These are phyloP conservation scores for Raphanus raphanistrum DNA, from an alignment of 345 rosid genomes.

Conservation along the genomic window DNA sequence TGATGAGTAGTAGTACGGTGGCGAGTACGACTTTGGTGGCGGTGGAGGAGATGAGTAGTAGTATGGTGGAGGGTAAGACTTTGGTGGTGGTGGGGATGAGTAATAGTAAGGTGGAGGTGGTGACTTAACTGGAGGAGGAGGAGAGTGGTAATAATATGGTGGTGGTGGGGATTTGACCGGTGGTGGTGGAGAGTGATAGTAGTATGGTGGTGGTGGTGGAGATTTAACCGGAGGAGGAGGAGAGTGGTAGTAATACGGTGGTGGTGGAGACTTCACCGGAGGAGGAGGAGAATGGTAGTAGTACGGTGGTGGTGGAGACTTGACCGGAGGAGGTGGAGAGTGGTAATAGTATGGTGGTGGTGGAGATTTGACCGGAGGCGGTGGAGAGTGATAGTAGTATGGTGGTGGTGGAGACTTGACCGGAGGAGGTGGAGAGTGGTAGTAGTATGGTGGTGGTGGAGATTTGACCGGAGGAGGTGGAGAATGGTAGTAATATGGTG, in stretches of 20 bases:
- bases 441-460: not conserved
- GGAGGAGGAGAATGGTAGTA: not conserved
- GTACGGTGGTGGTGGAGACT: not conserved
- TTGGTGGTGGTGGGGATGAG: conserved; percentile 43
- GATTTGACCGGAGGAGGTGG: not conserved
- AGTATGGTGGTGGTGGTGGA: conserved; percentile 44
- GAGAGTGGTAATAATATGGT: conserved; percentile 27
- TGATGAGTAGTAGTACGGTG: conserved; percentile 53
- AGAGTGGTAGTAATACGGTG: not conserved
- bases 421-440: not conserved
- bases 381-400: not conserved
- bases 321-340: not conserved
- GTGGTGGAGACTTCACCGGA: not conserved
- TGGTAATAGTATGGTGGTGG: not conserved
- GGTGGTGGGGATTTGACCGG: not conserved
- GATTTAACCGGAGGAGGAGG: not conserved
- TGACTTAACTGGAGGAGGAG: conserved; percentile 37
- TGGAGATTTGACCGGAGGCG: not conserved
- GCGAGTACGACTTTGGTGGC: conserved; percentile 42
- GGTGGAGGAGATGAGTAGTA: conserved; percentile 30
- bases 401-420: not conserved
- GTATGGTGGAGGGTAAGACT: conserved; percentile 43
- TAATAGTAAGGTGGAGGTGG: conserved; percentile 39
- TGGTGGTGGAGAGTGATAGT: conserved; percentile 51
- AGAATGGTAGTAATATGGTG: not conserved